Percentiles rank a stretch among this genome's conserved stretches.
These are phyloP conservation scores for Yamadazyma spencermartinsiae DNA, from an alignment of 1,139 yeast genomes.

Conservation along the genomic window DNA sequence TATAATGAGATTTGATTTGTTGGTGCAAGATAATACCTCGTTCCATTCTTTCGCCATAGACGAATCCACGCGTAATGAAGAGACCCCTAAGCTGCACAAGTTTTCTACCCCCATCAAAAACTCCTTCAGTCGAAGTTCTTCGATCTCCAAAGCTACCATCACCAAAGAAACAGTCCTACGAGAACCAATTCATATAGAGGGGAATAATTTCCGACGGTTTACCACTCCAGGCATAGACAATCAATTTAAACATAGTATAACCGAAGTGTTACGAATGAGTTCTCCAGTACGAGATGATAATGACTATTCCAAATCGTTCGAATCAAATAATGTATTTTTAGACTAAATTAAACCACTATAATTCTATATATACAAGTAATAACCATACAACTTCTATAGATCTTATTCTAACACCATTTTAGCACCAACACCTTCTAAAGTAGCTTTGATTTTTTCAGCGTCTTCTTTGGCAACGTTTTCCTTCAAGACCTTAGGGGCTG, in stretches of 20 bases:
- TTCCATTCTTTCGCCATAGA: neutral
- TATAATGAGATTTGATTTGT: slow-evolving; percentile 2
- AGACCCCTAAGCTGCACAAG: neutral
- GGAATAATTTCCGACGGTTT: slow-evolving; percentile 8
- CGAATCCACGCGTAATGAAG: neutral
- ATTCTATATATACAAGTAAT: slow-evolving; percentile 22
- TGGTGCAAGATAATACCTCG: neutral
- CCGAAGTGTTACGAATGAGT: slow-evolving; percentile 3
- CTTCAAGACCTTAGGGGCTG: slow-evolving; percentile 92
- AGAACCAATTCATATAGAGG: slow-evolving; percentile 8
- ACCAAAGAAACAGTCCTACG: slow-evolving; percentile 14
- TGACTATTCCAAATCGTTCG: slow-evolving; percentile 5
- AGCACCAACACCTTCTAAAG: slow-evolving; percentile 94
- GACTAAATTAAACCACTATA: slow-evolving; percentile 5
- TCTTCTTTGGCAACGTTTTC: slow-evolving; percentile 87
- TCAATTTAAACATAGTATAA: slow-evolving; percentile 7
- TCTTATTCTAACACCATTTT: slow-evolving; percentile 80
- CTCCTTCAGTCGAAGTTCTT: slow-evolving; percentile 9
- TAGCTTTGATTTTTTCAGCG: slow-evolving; percentile 87
- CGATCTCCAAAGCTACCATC: slow-evolving; percentile 12
- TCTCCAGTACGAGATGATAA: slow-evolving; percentile 1
- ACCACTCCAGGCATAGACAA: slow-evolving; percentile 12
- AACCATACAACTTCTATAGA: slow-evolving; percentile 49
- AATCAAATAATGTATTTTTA: slow-evolving; percentile 9
- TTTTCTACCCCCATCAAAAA: slow-evolving; percentile 7